Conservation (phyloP, 2,329 filamentous ascomycete genomes). For the Penicillium sp. region DNA sequence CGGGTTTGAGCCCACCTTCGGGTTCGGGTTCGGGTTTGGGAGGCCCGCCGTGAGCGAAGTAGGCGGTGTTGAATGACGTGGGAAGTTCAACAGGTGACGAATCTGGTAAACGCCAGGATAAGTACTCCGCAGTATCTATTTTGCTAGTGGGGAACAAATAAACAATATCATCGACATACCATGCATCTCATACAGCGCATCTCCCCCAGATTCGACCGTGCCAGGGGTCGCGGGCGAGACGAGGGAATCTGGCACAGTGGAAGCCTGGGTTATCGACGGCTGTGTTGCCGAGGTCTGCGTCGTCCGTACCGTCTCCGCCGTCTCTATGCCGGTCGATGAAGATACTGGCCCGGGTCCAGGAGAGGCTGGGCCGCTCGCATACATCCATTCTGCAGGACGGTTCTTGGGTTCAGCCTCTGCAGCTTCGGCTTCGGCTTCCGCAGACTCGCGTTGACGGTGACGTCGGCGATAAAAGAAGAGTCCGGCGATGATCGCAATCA, state of each 20-base stretch:
- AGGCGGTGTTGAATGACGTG: neutral
- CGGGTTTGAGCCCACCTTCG: neutral
- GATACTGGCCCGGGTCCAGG: slow-evolving; percentile 1
- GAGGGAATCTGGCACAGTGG: neutral
- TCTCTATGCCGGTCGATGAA: neutral
- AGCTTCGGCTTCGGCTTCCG: neutral
- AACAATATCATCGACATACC: neutral
- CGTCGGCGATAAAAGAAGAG: slow-evolving; percentile 22
- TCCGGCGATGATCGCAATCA: slow-evolving; percentile 10
- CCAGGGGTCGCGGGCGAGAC: slow-evolving; percentile 1
- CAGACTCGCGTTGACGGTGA: neutral
- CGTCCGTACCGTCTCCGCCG: neutral
- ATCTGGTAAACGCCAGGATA: neutral
- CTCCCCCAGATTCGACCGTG: slow-evolving; percentile 5
- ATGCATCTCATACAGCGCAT: slow-evolving; percentile 3
- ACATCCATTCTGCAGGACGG: neutral
- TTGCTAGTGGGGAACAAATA: neutral
- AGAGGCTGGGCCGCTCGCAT: neutral
- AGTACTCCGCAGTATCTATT: neutral
- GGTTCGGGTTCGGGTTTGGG: neutral
- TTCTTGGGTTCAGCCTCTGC: neutral
- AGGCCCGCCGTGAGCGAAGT: neutral
- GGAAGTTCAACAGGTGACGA: slow-evolving; percentile 3
- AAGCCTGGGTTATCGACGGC: neutral
- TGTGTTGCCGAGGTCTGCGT: neutral